A percentile compares a stretch with the other conserved stretches of the same genome.
Evolutionary conservation across 768 basidiomycete species (phyloP).

Genomic region (Serendipita sp.): DNA sequence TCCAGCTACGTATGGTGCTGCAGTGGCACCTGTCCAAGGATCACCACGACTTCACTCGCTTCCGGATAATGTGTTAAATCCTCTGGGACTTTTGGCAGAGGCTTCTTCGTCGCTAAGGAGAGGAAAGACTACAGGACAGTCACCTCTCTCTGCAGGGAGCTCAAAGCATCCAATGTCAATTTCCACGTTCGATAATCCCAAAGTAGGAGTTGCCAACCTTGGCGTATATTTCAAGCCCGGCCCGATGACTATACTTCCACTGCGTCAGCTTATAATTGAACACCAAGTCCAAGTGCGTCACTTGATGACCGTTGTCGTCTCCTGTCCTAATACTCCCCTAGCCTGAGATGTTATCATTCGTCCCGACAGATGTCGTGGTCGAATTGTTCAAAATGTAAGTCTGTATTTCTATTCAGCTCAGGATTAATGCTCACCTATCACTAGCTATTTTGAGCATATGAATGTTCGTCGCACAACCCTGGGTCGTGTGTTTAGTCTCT

Average conservation of each 20-base stretch:
- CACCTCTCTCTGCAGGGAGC: neutral
- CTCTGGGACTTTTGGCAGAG: conserved; percentile 82
- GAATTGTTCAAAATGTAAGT: conserved; percentile 74
- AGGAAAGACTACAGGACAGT: neutral
- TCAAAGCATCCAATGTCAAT: neutral
- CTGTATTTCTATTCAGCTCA: conserved; percentile 7
- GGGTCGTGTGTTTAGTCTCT: neutral
- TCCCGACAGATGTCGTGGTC: conserved; percentile 76
- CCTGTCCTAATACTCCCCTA: neutral
- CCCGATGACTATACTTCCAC: conserved; percentile 75
- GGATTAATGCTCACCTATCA: conserved; percentile 9
- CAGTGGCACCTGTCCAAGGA: conserved; percentile 20
- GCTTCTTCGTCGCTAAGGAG: conserved; percentile 32
- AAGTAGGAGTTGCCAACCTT: conserved; percentile 58
- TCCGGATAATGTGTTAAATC: conserved; percentile 85
- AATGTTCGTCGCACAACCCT: conserved; percentile 33
- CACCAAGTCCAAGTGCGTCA: conserved; percentile 47
- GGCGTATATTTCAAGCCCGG: conserved; percentile 88
- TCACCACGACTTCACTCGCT: conserved; percentile 83
- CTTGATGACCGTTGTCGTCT: neutral
- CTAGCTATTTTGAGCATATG: conserved; percentile 60
- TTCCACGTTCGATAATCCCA: neutral
- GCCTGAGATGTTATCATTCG: conserved; percentile 85
- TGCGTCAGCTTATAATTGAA: conserved; percentile 71
- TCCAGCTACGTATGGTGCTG: conserved; percentile 16